Base-by-base conservation (phyloP, 768 basidiomycete species). In the Boletus rex-veris region DNA sequence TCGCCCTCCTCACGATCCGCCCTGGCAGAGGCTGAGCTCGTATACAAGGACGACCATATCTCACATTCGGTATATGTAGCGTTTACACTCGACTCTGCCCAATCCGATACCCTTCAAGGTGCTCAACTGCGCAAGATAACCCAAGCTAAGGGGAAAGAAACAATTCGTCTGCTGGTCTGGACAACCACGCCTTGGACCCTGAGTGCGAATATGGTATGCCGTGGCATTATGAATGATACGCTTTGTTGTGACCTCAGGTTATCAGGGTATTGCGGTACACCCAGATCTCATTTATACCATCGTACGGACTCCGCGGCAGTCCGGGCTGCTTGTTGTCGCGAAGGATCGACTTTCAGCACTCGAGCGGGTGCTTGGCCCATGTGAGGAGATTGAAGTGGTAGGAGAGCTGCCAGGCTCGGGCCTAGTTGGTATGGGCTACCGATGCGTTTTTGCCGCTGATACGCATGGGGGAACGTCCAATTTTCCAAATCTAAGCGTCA, bases 171-270 rank as follows among this genome's bases (percentile, higher is more conserved):
- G 10, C 74, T 93, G 16, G 88, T 96, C 5, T 99, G 96, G 96
- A 98, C 96, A 3, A 98, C 96, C 4, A 98, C 96, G 0, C 91
- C 96, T 1, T 99, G 96, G 96, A 98, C 92, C 5, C 73, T 98
- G 44, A 92, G 90, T 6, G 91, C 92, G 2, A 98, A 99, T 64
- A 92, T 94, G 89, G 94, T 93, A 60, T 39, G 79, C 52, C 33
- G 18, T 42, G 18, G 24, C n/a, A 7, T 43, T 24, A 15, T 54
- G 37, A 37, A 40, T 9, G 39, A 30, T n/a, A 24, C 18, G 31
- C 42, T 46, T 50, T 39, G 15, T 36, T 12, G 9, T 57, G 35
- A 55, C 9, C 39, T 37, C 8, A 44, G 42, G 33, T 15, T n/a
- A 15, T 31, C 37, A 96, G 95, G 94, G 86, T n/a, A 90, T 98